Evolutionary conservation across 1,284 basidiomycete species (phyloP), one percentile per base, ranked within the genome.

Genomic region (Pseudomicrostroma phylloplanum): DNA sequence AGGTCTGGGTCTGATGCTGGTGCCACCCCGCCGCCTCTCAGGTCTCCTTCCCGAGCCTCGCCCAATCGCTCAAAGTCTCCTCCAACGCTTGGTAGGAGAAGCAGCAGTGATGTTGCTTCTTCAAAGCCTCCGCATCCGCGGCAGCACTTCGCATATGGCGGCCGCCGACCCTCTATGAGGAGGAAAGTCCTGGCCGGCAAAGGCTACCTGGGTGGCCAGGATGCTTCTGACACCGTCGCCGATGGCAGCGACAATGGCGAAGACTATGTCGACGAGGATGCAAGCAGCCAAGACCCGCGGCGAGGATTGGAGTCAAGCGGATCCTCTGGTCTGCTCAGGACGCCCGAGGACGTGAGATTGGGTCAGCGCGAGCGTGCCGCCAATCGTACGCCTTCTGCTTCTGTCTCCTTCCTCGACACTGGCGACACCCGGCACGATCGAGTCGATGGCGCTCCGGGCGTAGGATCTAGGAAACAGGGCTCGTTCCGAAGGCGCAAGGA

Each of bases 161-260:
- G 65, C 60, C 17, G 65, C 59, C 30, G 59, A 21, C 19, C 17
- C n/a, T 63, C 64, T 17, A 26, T 72, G 60, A 61, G 68, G 23
- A 67, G 66, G 49, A 70, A 68, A 55, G 65, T 70, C 26, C 42
- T 72, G 3, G 19, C 40, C 36, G 67, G 70, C 56, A 42, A 57
- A 19, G 21, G 48, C 41, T 30, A 15, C 8, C 55, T 23, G 19
- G 30, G 41, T 12, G 23, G 55, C 21, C 30, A 36, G 30, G 30
- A 36, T 36, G 30, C 30, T 36, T 36, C 30, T 9, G 30, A 9
- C 30, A 36, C 4, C 9, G 4, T 36, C 9, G 30, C 30, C 30
- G 30, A 36, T 36, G 43, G 43, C 43, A 21, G 6, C 15, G 43
- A 48, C 43, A 21, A 48, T 21, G 43, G 4, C 12, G 43, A 48